A percentile compares a stretch with the other conserved stretches of the same genome.
Evolutionary conservation across 495 filamentous ascomycete species (phyloP).

Genomic region (Xylaria cubensis): DNA sequence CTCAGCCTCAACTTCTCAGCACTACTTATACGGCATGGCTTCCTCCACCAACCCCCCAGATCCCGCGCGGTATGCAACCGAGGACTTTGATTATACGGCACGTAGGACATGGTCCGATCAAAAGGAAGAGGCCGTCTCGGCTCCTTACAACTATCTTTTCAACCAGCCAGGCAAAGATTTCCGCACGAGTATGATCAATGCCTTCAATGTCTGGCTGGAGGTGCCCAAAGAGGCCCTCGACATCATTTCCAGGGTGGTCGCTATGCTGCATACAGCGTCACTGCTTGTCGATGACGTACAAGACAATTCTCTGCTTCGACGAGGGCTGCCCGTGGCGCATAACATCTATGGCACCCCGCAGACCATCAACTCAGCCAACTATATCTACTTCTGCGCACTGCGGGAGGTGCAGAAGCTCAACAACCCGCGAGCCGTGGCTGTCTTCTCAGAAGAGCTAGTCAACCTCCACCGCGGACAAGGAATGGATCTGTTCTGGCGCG

Average conservation of each 20-base stretch:
- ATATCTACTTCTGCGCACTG: slow-evolving; percentile 91
- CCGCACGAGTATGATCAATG: slow-evolving; percentile 80
- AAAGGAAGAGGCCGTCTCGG: slow-evolving; percentile 81
- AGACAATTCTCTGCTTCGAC: slow-evolving; percentile 81
- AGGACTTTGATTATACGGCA: slow-evolving; percentile 50
- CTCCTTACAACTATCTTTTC: slow-evolving; percentile 87
- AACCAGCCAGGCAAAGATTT: slow-evolving; percentile 92
- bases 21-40: slow-evolving; percentile 39
- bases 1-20: slow-evolving; percentile 34
- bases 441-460: slow-evolving; percentile 87
- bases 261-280: slow-evolving; percentile 93
- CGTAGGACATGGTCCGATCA: slow-evolving; percentile 66
- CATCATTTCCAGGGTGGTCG: slow-evolving; percentile 85
- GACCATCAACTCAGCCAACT: slow-evolving; percentile 97
- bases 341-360: slow-evolving; percentile 94
- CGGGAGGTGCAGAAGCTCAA: slow-evolving; percentile 78
- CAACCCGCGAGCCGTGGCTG: slow-evolving; percentile 72
- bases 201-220: slow-evolving; percentile 89
- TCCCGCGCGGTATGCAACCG: slow-evolving; percentile 53
- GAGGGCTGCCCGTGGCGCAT: slow-evolving; percentile 91
- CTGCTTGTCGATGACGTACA: slow-evolving; percentile 93
- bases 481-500: slow-evolving; percentile 97
- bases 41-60: slow-evolving; percentile 44
- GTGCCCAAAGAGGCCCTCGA: slow-evolving; percentile 79
- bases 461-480: slow-evolving; percentile 97